Evolutionary conservation across 2,329 filamentous ascomycete species (phyloP).

Genomic region (Ceratocystis lukuohia): DNA sequence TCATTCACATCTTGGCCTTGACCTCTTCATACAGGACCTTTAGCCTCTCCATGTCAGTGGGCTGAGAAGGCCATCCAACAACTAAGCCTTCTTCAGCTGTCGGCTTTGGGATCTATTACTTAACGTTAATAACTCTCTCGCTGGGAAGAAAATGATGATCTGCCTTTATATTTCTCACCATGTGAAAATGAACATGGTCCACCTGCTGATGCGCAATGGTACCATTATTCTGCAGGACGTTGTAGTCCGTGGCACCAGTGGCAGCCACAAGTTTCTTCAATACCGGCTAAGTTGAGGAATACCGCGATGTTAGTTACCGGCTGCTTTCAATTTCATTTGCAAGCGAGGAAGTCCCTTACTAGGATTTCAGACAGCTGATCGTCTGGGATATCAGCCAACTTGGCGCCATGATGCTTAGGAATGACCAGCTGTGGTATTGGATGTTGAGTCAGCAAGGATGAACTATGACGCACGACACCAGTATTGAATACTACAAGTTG

Average conservation of each 20-base stretch:
- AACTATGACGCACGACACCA: neutral
- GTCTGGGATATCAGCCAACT: slow-evolving; percentile 85
- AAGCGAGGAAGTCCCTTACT: slow-evolving; percentile 31
- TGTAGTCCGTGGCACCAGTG: slow-evolving; percentile 67
- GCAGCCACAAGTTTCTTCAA: slow-evolving; percentile 77
- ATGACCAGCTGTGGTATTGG: slow-evolving; percentile 67
- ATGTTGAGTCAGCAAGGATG: neutral
- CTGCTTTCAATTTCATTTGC: neutral
- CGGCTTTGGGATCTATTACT: slow-evolving; percentile 74
- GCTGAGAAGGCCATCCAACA: slow-evolving; percentile 65
- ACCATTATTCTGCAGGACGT: slow-evolving; percentile 94
- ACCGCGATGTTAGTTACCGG: neutral
- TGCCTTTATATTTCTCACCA: slow-evolving; percentile 42
- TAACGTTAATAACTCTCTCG: slow-evolving; percentile 15
- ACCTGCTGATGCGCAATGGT: slow-evolving; percentile 82
- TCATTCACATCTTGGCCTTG: slow-evolving; percentile 67
- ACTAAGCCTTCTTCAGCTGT: slow-evolving; percentile 67
- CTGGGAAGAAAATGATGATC: neutral
- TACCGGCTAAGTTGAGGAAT: slow-evolving; percentile 41
- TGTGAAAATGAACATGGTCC: slow-evolving; percentile 90
- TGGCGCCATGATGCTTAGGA: slow-evolving; percentile 85
- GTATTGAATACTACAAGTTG: neutral
- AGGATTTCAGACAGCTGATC: slow-evolving; percentile 72
- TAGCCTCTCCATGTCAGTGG: slow-evolving; percentile 67
- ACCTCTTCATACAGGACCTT: slow-evolving; percentile 70